phyloP scores from a whole-genome alignment of 2,329 filamentous ascomycete genomes.

The Fusarium sambucinum region DNA sequence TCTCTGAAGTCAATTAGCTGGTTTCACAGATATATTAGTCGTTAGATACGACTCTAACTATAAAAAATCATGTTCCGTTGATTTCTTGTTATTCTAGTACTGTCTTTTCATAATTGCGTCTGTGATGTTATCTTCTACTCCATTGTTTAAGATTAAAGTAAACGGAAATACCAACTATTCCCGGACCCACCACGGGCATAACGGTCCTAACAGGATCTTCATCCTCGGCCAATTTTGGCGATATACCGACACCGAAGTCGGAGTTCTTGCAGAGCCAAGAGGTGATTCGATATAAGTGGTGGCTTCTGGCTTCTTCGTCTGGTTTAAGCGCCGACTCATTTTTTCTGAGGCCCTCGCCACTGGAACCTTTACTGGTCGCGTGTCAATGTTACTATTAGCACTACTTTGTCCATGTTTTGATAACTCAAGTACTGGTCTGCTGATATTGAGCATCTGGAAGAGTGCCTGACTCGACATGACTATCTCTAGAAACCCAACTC shows the following conservation, averaged over 20 bases:
- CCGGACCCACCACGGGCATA: conserved; percentile 17
- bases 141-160: neutral
- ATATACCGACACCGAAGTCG: conserved; percentile 36
- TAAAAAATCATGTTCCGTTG: neutral
- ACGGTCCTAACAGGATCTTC: neutral
- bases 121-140: neutral
- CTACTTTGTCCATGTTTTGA: neutral
- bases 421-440: neutral
- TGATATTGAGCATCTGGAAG: neutral
- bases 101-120: neutral
- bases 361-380: conserved; percentile 18
- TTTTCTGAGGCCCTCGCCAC: conserved; percentile 37
- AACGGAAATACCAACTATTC: conserved; percentile 11
- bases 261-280: conserved; percentile 39
- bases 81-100: neutral
- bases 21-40: neutral
- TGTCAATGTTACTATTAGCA: conserved; percentile 13
- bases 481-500: neutral
- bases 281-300: conserved; percentile 27
- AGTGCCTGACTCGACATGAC: neutral
- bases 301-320: conserved; percentile 24
- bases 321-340: conserved; percentile 27
- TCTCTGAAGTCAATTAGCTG: neutral
- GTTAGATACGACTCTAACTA: neutral
- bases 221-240: conserved; percentile 16